phyloP scores from a whole-genome alignment of 140 eudicot species.

The Erigeron philadelphicus region DNA sequence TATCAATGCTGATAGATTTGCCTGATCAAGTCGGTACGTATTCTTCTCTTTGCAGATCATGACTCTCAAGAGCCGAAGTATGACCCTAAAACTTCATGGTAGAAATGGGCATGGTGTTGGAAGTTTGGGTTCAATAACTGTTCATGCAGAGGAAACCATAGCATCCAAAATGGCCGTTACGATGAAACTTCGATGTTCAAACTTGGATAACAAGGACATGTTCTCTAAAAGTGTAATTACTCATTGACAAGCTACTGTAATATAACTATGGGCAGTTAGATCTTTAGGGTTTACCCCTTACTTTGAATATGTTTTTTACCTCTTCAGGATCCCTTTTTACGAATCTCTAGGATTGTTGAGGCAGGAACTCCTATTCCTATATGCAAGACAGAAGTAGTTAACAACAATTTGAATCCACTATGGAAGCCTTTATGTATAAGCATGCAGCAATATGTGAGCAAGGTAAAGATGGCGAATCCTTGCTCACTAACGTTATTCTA shows the following conservation, averaged over 20 bases:
- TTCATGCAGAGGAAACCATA: constrained; percentile 84
- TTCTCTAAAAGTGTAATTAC: constrained; percentile 83
- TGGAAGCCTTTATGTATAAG: constrained; percentile 76
- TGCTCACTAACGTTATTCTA: constrained; percentile 2
- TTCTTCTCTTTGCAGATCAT: constrained; percentile 49
- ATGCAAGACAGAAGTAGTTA: constrained; percentile 86
- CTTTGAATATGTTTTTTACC: not conserved
- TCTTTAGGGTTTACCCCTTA: not conserved
- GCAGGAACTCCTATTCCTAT: constrained; percentile 62
- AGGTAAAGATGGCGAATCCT: constrained; percentile 41
- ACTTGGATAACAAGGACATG: constrained; percentile 72
- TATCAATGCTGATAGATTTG: not conserved
- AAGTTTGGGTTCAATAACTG: constrained; percentile 56
- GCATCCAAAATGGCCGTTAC: constrained; percentile 69
- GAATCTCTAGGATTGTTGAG: constrained; percentile 74
- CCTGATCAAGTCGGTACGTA: not conserved
- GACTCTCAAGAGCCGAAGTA: constrained; percentile 48
- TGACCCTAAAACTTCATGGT: constrained; percentile 62
- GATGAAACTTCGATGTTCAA: constrained; percentile 55
- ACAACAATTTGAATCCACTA: constrained; percentile 73
- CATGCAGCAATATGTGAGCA: constrained; percentile 70
- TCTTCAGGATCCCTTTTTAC: constrained; percentile 81
- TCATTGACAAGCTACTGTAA: constrained; percentile 2
- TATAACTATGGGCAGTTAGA: constrained; percentile 15
- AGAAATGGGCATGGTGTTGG: constrained; percentile 35